Conservation (phyloP, 768 basidiomycete species). For the Cyathus striatus region DNA sequence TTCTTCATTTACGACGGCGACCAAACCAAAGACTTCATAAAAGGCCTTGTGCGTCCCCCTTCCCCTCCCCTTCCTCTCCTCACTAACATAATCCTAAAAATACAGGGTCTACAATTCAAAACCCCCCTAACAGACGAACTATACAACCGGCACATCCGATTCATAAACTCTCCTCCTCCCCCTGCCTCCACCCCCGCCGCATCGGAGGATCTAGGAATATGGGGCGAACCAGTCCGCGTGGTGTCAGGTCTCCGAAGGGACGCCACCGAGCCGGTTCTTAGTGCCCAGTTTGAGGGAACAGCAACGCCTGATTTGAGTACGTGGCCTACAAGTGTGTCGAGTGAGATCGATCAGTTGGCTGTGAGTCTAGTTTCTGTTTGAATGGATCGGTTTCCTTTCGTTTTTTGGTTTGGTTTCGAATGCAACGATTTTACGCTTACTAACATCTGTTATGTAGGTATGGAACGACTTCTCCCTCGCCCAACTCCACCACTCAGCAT, state of each 20-base stretch:
- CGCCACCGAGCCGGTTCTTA: slow-evolving; percentile 29
- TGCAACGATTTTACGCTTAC: too few relatives aligned
- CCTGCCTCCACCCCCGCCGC: not conserved
- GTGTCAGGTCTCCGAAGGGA: slow-evolving; percentile 31
- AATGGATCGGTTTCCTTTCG: not conserved
- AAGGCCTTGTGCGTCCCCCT: slow-evolving; percentile 19
- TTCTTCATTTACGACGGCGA: slow-evolving; percentile 35
- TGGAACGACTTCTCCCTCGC: slow-evolving; percentile 32
- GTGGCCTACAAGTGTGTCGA: slow-evolving; percentile 28
- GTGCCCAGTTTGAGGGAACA: slow-evolving; percentile 28
- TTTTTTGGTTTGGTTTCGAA: too few relatives aligned
- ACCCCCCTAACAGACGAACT: slow-evolving; percentile 28
- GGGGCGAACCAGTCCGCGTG: slow-evolving; percentile 31
- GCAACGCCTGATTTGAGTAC: slow-evolving; percentile 26
- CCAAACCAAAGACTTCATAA: slow-evolving; percentile 32
- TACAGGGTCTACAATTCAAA: slow-evolving; percentile 22
- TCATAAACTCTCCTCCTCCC: slow-evolving; percentile 14
- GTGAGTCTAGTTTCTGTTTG: slow-evolving; percentile 6
- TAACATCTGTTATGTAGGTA: slow-evolving; percentile 8
- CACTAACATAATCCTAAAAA: not conserved
- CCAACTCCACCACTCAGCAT: slow-evolving; percentile 24
- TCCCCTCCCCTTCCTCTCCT: not conserved
- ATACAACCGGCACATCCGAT: slow-evolving; percentile 30
- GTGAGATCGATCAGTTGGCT: slow-evolving; percentile 23
- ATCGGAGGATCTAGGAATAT: slow-evolving; percentile 14